phyloP scores from a whole-genome alignment of 1,139 yeast species.

The Saccharomyces uvarum region DNA sequence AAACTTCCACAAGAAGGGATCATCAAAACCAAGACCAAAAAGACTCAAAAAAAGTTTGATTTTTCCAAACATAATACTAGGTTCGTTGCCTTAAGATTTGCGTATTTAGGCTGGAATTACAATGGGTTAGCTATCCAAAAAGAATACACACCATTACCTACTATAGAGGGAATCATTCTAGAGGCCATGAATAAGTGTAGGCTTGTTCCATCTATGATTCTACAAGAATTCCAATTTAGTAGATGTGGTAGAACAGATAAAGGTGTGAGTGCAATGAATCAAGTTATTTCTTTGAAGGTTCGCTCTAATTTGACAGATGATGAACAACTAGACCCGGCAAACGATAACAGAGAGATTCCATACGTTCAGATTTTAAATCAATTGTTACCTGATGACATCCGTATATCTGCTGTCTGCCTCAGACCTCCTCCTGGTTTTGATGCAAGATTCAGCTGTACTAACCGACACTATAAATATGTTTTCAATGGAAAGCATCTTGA shows the following conservation, averaged over 20 bases:
- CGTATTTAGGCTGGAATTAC: constrained; percentile 90
- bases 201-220: constrained; percentile 54
- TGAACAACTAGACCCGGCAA: constrained; percentile 49
- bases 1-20: constrained; percentile 4
- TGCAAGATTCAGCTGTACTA: constrained; percentile 83
- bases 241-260: constrained; percentile 95
- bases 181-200: constrained; percentile 63
- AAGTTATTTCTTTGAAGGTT: constrained; percentile 73
- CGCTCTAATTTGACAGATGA: constrained; percentile 55
- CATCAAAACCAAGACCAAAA: constrained; percentile 7
- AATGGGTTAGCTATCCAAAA: constrained; percentile 82
- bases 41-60: constrained; percentile 47
- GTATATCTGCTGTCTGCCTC: constrained; percentile 73
- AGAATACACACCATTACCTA: constrained; percentile 70
- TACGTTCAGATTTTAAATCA: constrained; percentile 71
- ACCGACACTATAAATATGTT: constrained; percentile 78
- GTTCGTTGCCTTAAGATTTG: constrained; percentile 70
- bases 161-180: constrained; percentile 74
- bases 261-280: constrained; percentile 96
- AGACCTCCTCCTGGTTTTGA: constrained; percentile 79
- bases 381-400: constrained; percentile 69
- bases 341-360: constrained; percentile 64
- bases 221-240: constrained; percentile 61
- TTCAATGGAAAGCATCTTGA: constrained; percentile 54
- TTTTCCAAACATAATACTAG: constrained; percentile 61